Percentiles rank a stretch among this genome's conserved stretches.
phyloP scores from a whole-genome alignment of 495 filamentous ascomycete species.

The Penicillium nucicola region DNA sequence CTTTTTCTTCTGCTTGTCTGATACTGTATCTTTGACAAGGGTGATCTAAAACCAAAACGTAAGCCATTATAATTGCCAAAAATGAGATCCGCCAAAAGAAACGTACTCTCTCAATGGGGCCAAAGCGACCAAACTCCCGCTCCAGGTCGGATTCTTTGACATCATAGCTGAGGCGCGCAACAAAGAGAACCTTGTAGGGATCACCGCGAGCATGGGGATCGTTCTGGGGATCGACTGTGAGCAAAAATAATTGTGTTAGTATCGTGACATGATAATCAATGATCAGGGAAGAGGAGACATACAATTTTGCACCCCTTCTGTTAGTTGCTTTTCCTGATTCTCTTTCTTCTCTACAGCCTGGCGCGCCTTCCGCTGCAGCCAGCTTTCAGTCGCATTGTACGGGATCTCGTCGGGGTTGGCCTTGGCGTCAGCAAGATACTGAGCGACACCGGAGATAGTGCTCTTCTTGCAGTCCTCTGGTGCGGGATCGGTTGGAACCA shows the following conservation, averaged over 20 bases:
- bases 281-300: constrained; percentile 30
- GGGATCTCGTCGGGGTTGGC: constrained; percentile 67
- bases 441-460: constrained; percentile 65
- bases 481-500: constrained; percentile 76
- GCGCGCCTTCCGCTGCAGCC: constrained; percentile 81
- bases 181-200: constrained; percentile 91
- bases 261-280: not conserved
- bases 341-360: constrained; percentile 75
- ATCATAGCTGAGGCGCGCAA: constrained; percentile 85
- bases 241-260: constrained; percentile 4
- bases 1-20: constrained; percentile 77
- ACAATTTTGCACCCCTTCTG: constrained; percentile 68
- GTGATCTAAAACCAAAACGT: constrained; percentile 64
- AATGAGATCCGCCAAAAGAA: not conserved
- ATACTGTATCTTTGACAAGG: constrained; percentile 66
- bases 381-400: constrained; percentile 87
- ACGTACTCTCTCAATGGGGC: constrained; percentile 84
- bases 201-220: constrained; percentile 87
- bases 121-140: constrained; percentile 90
- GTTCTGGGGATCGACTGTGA: constrained; percentile 60
- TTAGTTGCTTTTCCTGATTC: constrained; percentile 56
- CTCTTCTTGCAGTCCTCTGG: constrained; percentile 74
- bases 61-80: not conserved
- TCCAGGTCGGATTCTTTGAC: constrained; percentile 86
- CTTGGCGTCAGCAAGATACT: constrained; percentile 66